These are phyloP conservation scores for Penicillium ochrochloron DNA, from an alignment of 495 filamentous ascomycete species.

Conservation along the genomic window DNA sequence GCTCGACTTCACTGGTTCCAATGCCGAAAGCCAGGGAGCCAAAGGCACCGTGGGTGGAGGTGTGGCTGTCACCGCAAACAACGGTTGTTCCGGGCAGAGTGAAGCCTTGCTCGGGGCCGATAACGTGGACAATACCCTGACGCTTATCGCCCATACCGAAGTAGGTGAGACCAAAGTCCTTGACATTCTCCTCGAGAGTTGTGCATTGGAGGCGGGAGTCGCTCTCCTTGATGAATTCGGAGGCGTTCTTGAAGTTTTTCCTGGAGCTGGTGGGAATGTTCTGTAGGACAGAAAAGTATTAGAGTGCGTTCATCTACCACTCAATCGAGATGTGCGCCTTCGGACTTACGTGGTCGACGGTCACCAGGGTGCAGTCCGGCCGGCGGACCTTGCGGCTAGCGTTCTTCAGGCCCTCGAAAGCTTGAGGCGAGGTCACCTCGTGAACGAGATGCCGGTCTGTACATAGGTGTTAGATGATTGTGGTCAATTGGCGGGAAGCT, in stretches of 20 bases:
- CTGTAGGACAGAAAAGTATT: constrained; percentile 47
- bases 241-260: constrained; percentile 86
- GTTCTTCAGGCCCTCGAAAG: constrained; percentile 92
- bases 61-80: constrained; percentile 97
- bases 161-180: constrained; percentile 94
- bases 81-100: constrained; percentile 96
- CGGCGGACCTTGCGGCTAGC: constrained; percentile 84
- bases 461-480: constrained; percentile 14
- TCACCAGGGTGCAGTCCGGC: constrained; percentile 95
- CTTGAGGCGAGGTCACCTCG: constrained; percentile 98
- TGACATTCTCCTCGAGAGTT: constrained; percentile 96
- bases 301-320: background rate
- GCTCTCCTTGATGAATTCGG: constrained; percentile 84
- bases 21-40: constrained; percentile 96
- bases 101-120: constrained; percentile 99
- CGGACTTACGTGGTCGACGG: constrained; percentile 83
- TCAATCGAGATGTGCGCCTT: background rate
- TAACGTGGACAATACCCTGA: constrained; percentile 98
- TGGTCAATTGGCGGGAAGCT: background rate
- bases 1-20: constrained; percentile 97
- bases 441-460: constrained; percentile 92
- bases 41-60: constrained; percentile 96
- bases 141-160: constrained; percentile 96
- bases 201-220: constrained; percentile 93
- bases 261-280: constrained; percentile 90